These are phyloP conservation scores for Aspergillus sp. DNA, from an alignment of 2,329 filamentous ascomycete genomes.

Conservation along the genomic window DNA sequence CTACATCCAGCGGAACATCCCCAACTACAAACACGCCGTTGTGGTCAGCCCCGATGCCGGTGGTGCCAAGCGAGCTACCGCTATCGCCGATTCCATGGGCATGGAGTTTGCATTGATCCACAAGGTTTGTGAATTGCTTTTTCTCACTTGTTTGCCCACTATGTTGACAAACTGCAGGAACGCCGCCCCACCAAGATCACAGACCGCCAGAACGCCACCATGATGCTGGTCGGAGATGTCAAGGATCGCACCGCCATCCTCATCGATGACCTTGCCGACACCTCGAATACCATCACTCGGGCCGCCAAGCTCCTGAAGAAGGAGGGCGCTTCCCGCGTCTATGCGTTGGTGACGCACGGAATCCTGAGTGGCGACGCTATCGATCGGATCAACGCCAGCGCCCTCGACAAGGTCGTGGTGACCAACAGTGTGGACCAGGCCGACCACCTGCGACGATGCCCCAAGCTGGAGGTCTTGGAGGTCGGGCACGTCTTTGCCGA, in stretches of 20 bases:
- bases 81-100: constrained; percentile 87
- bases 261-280: constrained; percentile 92
- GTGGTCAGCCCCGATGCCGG: constrained; percentile 96
- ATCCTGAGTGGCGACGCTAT: constrained; percentile 95
- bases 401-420: constrained; percentile 88
- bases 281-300: constrained; percentile 93
- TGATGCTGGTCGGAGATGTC: constrained; percentile 93
- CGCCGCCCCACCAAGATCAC: constrained; percentile 83
- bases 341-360: constrained; percentile 90
- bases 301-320: constrained; percentile 96
- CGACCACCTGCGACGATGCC: constrained; percentile 73
- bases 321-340: constrained; percentile 83
- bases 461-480: constrained; percentile 89
- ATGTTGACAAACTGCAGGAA: constrained; percentile 57
- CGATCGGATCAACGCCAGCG: constrained; percentile 86
- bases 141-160: not conserved
- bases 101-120: constrained; percentile 98
- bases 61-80: constrained; percentile 91
- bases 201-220: constrained; percentile 76
- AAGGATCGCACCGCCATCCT: constrained; percentile 79
- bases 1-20: constrained; percentile 76
- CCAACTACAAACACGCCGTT: constrained; percentile 80
- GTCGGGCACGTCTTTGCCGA: constrained; percentile 88
- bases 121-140: constrained; percentile 63
- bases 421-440: constrained; percentile 93